A percentile compares a stretch with the other conserved stretches of the same genome.
These are phyloP conservation scores for Backusella tuberculispora DNA, from an alignment of 192 early-diverging fungal genomes.

Conservation along the genomic window DNA sequence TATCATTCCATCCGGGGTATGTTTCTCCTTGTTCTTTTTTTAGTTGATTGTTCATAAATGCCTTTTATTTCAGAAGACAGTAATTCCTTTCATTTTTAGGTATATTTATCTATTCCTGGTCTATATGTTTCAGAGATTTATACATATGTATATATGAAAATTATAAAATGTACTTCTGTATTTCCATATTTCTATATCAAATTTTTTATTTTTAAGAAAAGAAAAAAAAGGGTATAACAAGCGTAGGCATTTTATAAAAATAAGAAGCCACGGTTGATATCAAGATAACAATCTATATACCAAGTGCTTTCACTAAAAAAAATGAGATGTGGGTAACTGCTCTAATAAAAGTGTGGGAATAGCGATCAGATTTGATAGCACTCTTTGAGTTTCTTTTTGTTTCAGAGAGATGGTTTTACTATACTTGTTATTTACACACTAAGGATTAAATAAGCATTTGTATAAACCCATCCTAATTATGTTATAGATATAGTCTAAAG, in stretches of 20 bases:
- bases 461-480: too few relatives aligned
- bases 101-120: not conserved
- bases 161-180: too few relatives aligned
- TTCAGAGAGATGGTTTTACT: too few relatives aligned
- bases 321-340: not conserved
- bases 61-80: too few relatives aligned
- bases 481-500: too few relatives aligned
- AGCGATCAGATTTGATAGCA: slow-evolving; percentile 5
- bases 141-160: too few relatives aligned
- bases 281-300: not conserved
- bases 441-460: too few relatives aligned
- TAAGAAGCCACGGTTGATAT: not conserved
- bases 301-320: not conserved
- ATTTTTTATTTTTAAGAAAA: not conserved
- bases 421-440: too few relatives aligned
- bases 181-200: too few relatives aligned
- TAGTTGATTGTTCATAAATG: too few relatives aligned
- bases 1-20: not conserved
- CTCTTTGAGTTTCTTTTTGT: not conserved
- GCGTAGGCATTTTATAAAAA: not conserved
- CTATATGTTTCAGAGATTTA: not conserved
- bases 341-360: not conserved
- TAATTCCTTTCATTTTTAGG: not conserved
- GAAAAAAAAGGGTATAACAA: not conserved
- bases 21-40: not conserved